Evolutionary conservation across 768 basidiomycete genomes (phyloP), one percentile per base, ranked within the genome.

Genomic region (Sarcomyxa edulis): DNA sequence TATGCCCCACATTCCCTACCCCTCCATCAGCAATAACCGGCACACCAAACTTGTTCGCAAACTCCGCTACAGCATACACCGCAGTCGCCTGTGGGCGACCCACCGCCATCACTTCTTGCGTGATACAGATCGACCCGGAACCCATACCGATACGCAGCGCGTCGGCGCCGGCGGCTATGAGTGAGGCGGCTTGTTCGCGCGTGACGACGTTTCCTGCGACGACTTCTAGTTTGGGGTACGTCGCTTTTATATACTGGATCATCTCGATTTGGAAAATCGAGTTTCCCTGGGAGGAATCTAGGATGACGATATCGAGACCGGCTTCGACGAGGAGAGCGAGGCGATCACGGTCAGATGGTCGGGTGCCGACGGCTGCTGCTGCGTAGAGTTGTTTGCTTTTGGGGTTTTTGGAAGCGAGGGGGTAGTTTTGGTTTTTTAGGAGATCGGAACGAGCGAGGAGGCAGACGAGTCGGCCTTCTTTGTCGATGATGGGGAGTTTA

Each of bases 81-180:
- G 95, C 95, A 0, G 93, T 93, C 2, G 94, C 96, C 60, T 99
- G 96, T 1, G 95, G 96, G 11, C 96, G 80, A 10, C 96, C 96
- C 36, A 98, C 95, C 7, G 96, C 96, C 89, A 97, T 98, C 52
- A 99, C 86, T 56, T 98, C 96, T 63, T 99, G 96, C 5, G 96
- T 99, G 65, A 99, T 99, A 59, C 96, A 99, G 55, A 99, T 99
- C 5, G 91, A 95, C 7, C 96, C 96, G 6, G 85, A 89, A 25
- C 96, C 96, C 96, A 99, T 99, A 28, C 96, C 96, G 25, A 99
- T 74, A 16, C 92, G 84, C 8, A 98, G 74, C n/a, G 74, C 95
- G 51, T 99, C 96, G 3, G 94, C 96, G 29, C 96, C 96, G 2
- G 92, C 94, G 7, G 74, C 81, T 49, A 99, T 97, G 43, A 99